Conservation (phyloP, 176 grass and related monocot species). For the Musa itinerans region DNA sequence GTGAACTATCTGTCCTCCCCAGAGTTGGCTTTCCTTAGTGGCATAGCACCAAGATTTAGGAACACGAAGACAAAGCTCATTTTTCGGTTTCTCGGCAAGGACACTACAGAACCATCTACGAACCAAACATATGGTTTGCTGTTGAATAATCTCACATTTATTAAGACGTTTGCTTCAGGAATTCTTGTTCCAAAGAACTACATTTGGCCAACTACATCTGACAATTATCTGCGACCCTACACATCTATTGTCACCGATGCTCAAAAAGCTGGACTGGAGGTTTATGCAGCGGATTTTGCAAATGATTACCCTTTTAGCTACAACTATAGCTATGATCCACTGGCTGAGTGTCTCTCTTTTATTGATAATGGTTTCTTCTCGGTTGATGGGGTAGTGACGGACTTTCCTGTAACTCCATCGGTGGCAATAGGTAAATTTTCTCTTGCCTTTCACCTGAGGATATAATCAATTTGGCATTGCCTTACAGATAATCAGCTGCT, state of each 20-base stretch:
- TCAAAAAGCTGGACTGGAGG: slow-evolving; percentile 74
- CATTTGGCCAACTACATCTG: slow-evolving; percentile 65
- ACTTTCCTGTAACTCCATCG: slow-evolving; percentile 75
- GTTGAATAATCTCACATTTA: slow-evolving; percentile 71
- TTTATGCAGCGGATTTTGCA: slow-evolving; percentile 72
- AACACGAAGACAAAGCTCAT: slow-evolving; percentile 57
- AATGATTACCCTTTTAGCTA: slow-evolving; percentile 70
- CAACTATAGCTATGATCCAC: slow-evolving; percentile 78
- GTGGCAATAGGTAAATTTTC: slow-evolving; percentile 50
- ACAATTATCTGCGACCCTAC: slow-evolving; percentile 57
- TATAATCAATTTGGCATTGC: neutral
- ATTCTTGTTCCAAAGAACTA: slow-evolving; percentile 87
- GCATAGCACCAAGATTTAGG: slow-evolving; percentile 33
- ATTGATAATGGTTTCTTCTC: slow-evolving; percentile 81
- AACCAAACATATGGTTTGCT: slow-evolving; percentile 63
- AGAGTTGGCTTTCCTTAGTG: slow-evolving; percentile 57
- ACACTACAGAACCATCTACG: slow-evolving; percentile 45
- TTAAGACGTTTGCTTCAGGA: slow-evolving; percentile 84
- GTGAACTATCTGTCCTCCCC: slow-evolving; percentile 77
- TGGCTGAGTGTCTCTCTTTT: slow-evolving; percentile 64
- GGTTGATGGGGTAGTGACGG: slow-evolving; percentile 85
- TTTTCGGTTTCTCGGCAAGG: slow-evolving; percentile 61
- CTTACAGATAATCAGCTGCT: neutral
- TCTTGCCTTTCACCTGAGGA: neutral
- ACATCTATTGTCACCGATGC: slow-evolving; percentile 67